A percentile compares a stretch with the other conserved stretches of the same genome.
Evolutionary conservation across 371 early-diverging fungal species (phyloP).

Genomic region (Sporodiniella umbellata): DNA sequence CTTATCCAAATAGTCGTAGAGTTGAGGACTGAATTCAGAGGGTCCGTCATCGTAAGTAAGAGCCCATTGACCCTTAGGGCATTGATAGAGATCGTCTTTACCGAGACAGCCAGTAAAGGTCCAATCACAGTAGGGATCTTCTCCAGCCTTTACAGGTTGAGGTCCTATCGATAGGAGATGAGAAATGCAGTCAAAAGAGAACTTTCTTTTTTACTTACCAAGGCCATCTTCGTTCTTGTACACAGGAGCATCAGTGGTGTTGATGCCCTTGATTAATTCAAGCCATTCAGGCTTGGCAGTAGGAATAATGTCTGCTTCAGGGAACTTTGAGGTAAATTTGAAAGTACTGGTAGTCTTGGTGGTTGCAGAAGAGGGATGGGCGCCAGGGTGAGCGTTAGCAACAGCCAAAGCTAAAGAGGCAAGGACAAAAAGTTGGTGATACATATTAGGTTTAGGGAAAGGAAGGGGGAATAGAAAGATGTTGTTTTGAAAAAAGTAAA

Average conservation of each 20-base stretch:
- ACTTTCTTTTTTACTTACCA: too few relatives aligned
- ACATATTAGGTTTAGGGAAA: constrained; percentile 9
- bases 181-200: too few relatives aligned
- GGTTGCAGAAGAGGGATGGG: not conserved
- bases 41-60: constrained; percentile 44
- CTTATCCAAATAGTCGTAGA: too few relatives aligned
- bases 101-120: too few relatives aligned
- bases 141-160: too few relatives aligned
- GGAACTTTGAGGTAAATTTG: constrained; percentile 38
- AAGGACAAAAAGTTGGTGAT: constrained; percentile 20
- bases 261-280: constrained; percentile 29
- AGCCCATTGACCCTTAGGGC: constrained; percentile 27
- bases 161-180: too few relatives aligned
- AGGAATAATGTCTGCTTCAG: constrained; percentile 31
- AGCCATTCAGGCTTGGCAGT: constrained; percentile 52
- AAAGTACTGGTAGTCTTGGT: constrained; percentile 17
- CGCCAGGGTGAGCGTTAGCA: constrained; percentile 21
- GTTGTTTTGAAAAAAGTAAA: not conserved
- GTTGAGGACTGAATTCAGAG: constrained; percentile 14
- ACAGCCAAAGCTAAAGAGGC: constrained; percentile 19
- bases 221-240: constrained; percentile 21
- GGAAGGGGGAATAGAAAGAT: not conserved
- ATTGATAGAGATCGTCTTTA: constrained; percentile 12
- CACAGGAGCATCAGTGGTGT: constrained; percentile 43
- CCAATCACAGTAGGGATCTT: too few relatives aligned